Percentiles rank a stretch among this genome's conserved stretches.
phyloP scores from a whole-genome alignment of 1,284 basidiomycete species.

The Hemileccinum hortonii region DNA sequence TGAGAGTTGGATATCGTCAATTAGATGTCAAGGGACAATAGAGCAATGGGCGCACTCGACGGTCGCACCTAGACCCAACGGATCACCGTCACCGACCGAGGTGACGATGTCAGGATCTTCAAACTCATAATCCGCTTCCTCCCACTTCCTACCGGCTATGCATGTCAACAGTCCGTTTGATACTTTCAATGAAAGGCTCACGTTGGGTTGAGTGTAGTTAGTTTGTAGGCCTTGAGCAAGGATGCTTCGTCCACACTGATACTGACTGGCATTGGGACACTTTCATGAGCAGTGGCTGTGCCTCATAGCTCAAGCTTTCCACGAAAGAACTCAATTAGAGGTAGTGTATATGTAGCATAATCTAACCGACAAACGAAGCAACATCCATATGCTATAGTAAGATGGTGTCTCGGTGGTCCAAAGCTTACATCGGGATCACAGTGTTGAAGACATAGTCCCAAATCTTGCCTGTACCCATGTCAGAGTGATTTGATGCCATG shows the following conservation, averaged over 20 bases:
- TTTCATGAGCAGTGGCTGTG: constrained; percentile 22
- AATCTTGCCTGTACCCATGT: constrained; percentile 63
- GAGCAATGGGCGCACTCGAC: constrained; percentile 52
- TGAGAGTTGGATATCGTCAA: constrained; percentile 27
- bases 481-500: constrained; percentile 3
- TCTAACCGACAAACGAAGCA: constrained; percentile 14
- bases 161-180: constrained; percentile 6
- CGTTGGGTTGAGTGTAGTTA: constrained; percentile 68
- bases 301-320: too few relatives aligned
- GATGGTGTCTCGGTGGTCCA: not conserved
- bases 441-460: constrained; percentile 97
- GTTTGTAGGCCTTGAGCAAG: constrained; percentile 71
- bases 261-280: constrained; percentile 40
- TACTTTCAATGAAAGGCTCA: constrained; percentile 34
- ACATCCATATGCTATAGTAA: not conserved
- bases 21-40: constrained; percentile 5
- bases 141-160: constrained; percentile 61
- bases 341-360: constrained; percentile 1
- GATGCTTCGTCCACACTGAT: constrained; percentile 71
- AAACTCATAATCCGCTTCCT: constrained; percentile 75
- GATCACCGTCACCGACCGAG: constrained; percentile 60
- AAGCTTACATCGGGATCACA: constrained; percentile 55
- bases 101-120: constrained; percentile 64
- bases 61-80: constrained; percentile 61
- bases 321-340: constrained; percentile 8